Evolutionary conservation across 2,329 filamentous ascomycete genomes (phyloP).

Genomic region (Fonsecaea nubica): DNA sequence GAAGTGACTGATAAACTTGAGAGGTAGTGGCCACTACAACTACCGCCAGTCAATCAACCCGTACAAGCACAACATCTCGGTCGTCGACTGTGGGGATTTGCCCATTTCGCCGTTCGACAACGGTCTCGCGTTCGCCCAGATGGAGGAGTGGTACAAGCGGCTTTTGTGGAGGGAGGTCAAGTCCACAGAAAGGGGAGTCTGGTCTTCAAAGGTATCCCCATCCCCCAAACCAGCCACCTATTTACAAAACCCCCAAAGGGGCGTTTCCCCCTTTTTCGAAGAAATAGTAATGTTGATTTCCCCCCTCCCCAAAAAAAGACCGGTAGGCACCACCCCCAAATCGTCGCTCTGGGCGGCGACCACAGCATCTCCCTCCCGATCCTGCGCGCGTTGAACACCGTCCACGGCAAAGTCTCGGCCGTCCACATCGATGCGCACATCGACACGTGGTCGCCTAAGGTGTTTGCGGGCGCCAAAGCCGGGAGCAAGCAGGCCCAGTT

Average conservation of each 20-base stretch:
- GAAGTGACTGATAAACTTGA: too few relatives aligned
- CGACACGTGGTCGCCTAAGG: conserved; percentile 29
- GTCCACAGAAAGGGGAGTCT: conserved; percentile 1
- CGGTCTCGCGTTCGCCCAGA: conserved; percentile 19
- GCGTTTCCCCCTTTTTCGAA: too few relatives aligned
- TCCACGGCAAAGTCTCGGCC: conserved; percentile 24
- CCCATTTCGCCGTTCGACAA: conserved; percentile 29
- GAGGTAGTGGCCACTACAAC: conserved; percentile 22
- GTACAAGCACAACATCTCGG: conserved; percentile 17
- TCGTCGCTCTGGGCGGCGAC: conserved; percentile 26
- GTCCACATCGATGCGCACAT: conserved; percentile 31
- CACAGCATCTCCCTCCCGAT: conserved; percentile 28
- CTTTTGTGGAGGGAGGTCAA: conserved; percentile 19
- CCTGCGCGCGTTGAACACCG: conserved; percentile 20
- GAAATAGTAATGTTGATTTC: too few relatives aligned
- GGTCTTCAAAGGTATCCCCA: conserved; percentile 14
- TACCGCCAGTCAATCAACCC: conserved; percentile 24
- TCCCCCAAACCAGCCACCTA: neutral
- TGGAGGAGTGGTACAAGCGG: conserved; percentile 25
- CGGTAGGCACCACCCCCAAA: conserved; percentile 20
- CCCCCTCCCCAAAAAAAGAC: neutral
- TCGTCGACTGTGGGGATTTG: conserved; percentile 30
- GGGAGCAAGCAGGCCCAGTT: conserved; percentile 24
- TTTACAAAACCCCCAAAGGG: too few relatives aligned
- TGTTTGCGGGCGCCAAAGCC: conserved; percentile 25